phyloP scores from a whole-genome alignment of 306 rosid genomes.

The Cucumis hystrix region DNA sequence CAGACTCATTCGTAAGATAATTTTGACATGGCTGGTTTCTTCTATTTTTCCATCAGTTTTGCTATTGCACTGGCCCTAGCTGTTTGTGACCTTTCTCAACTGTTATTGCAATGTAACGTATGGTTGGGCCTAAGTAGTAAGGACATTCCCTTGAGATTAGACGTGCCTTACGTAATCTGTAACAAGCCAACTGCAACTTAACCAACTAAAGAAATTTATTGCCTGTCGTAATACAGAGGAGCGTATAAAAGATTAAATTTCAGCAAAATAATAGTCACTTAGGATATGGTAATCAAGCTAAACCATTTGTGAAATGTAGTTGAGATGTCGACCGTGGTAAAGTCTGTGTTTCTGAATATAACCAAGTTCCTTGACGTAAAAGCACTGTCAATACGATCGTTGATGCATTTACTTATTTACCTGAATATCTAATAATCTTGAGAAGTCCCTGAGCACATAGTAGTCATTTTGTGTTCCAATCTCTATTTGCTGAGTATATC shows the following conservation, averaged over 20 bases:
- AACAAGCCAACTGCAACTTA: not conserved
- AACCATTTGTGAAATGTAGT: not conserved
- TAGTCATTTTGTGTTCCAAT: conserved; percentile 44
- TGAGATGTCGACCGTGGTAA: not conserved
- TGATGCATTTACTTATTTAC: conserved; percentile 8
- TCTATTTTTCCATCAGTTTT: not conserved
- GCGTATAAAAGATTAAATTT: not conserved
- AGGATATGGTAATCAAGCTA: not conserved
- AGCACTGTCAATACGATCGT: not conserved
- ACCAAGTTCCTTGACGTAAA: not conserved
- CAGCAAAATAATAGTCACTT: not conserved
- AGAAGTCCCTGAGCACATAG: conserved; percentile 61
- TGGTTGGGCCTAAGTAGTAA: not conserved
- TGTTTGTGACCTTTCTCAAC: not conserved
- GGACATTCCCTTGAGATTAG: not conserved
- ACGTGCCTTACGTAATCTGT: not conserved
- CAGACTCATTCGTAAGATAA: not conserved
- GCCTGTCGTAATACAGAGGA: not conserved
- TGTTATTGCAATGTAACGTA: not conserved
- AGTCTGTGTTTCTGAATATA: not conserved
- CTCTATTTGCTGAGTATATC: conserved; percentile 47
- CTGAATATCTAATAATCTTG: conserved; percentile 56
- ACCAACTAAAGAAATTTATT: not conserved
- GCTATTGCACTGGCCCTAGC: not conserved
- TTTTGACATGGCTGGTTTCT: not conserved